A percentile compares a stretch with the other conserved stretches of the same genome.
Evolutionary conservation across 805 yeast genomes (phyloP).

Genomic region (Saccharomycodes ludwigii): DNA sequence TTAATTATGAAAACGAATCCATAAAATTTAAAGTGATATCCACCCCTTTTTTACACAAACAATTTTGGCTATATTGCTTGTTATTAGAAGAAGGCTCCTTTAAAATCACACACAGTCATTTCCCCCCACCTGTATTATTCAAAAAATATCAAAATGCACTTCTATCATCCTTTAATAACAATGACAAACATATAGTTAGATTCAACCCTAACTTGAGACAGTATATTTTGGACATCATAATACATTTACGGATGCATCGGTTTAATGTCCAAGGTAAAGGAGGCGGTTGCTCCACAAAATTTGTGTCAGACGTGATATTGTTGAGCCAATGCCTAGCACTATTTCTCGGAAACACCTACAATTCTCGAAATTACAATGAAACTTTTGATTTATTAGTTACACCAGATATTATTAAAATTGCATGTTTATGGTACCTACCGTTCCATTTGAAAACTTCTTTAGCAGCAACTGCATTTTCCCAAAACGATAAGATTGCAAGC

Average conservation of each 20-base stretch:
- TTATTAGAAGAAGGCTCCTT: background rate
- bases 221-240: slow-evolving; percentile 46
- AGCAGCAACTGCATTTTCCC: slow-evolving; percentile 13
- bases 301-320: slow-evolving; percentile 32
- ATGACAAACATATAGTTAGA: slow-evolving; percentile 15
- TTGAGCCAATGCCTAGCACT: too few relatives aligned
- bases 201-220: slow-evolving; percentile 36
- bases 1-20: too few relatives aligned
- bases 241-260: slow-evolving; percentile 44
- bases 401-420: slow-evolving; percentile 38
- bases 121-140: too few relatives aligned
- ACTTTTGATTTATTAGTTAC: slow-evolving; percentile 33
- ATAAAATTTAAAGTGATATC: too few relatives aligned
- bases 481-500: too few relatives aligned
- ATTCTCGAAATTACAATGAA: too few relatives aligned
- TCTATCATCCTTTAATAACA: background rate
- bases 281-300: slow-evolving; percentile 40
- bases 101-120: too few relatives aligned
- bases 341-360: too few relatives aligned
- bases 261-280: slow-evolving; percentile 28
- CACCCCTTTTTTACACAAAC: slow-evolving; percentile 3
- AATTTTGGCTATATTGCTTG: slow-evolving; percentile 5
- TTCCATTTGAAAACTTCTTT: slow-evolving; percentile 24
- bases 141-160: too few relatives aligned
- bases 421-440: slow-evolving; percentile 38